Conservation (phyloP, 768 basidiomycete genomes). For the Auriscalpium microsporum region DNA sequence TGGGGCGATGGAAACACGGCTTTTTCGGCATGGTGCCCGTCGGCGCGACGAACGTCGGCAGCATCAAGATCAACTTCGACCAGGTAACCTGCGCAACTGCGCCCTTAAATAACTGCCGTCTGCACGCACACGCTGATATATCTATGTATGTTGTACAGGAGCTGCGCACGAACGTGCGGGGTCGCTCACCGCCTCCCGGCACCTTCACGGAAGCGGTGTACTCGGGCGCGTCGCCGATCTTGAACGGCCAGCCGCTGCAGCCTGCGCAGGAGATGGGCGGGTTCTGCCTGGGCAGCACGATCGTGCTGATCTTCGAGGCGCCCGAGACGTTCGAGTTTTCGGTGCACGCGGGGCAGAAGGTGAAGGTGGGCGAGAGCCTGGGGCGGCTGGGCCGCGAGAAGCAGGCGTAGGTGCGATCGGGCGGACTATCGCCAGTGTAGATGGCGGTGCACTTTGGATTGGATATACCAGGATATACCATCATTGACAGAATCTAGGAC, state of each 20-base stretch:
- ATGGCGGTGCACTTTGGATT: too few species aligned
- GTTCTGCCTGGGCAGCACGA: constrained; percentile 90
- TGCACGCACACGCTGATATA: neutral
- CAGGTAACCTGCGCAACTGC: constrained; percentile 33
- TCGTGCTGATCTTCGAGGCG: constrained; percentile 95
- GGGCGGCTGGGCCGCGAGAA: constrained; percentile 44
- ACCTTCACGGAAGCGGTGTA: constrained; percentile 93
- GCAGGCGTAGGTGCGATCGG: constrained; percentile 4
- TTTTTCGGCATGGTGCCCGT: constrained; percentile 98
- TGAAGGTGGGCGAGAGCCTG: constrained; percentile 78
- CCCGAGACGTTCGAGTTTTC: constrained; percentile 74
- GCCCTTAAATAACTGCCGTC: too few species aligned
- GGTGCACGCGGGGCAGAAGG: constrained; percentile 70
- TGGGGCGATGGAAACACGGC: constrained; percentile 91
- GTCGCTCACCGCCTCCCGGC: constrained; percentile 64
- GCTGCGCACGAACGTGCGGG: constrained; percentile 83
- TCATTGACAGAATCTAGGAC: too few species aligned
- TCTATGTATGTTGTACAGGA: constrained; percentile 33
- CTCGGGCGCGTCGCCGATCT: constrained; percentile 68
- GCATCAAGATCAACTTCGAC: constrained; percentile 95
- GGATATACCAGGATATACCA: too few species aligned
- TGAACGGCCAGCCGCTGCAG: constrained; percentile 80
- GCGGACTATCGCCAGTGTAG: neutral
- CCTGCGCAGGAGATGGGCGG: constrained; percentile 97
- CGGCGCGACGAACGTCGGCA: constrained; percentile 96